Evolutionary conservation across 2,329 filamentous ascomycete genomes (phyloP).

Genomic region (Periglandula ipomoeae): DNA sequence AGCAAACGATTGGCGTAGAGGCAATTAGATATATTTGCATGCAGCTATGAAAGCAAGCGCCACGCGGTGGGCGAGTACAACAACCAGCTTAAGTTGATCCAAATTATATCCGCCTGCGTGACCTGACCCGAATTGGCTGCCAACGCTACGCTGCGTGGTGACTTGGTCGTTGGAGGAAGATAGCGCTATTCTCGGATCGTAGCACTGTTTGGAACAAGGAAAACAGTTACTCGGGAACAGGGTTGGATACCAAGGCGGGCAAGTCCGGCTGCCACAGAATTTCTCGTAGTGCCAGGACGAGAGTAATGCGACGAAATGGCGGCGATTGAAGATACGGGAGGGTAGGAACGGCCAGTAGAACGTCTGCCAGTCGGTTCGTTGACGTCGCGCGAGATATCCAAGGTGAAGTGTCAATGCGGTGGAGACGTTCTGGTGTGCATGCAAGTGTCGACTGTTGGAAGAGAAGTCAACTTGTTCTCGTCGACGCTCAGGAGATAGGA

Average conservation of each 20-base stretch:
- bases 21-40: background rate
- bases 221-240: background rate
- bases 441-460: background rate
- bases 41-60: background rate
- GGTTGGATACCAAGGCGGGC: background rate
- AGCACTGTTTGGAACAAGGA: background rate
- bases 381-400: constrained; percentile 11
- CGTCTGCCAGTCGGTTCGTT: constrained; percentile 1
- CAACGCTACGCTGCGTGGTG: no score
- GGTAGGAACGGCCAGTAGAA: background rate
- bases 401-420: constrained; percentile 16
- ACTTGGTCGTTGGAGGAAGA: background rate
- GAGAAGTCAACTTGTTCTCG: no score
- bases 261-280: background rate
- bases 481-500: no score
- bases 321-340: background rate
- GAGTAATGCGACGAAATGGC: background rate
- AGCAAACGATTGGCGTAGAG: background rate
- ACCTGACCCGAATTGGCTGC: background rate
- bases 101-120: background rate
- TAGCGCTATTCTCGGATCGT: background rate
- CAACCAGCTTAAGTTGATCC: background rate
- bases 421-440: constrained; percentile 6
- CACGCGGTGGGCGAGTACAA: background rate
- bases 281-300: background rate